phyloP scores from a whole-genome alignment of 768 basidiomycete genomes.

The Solioccasus polychromus region DNA sequence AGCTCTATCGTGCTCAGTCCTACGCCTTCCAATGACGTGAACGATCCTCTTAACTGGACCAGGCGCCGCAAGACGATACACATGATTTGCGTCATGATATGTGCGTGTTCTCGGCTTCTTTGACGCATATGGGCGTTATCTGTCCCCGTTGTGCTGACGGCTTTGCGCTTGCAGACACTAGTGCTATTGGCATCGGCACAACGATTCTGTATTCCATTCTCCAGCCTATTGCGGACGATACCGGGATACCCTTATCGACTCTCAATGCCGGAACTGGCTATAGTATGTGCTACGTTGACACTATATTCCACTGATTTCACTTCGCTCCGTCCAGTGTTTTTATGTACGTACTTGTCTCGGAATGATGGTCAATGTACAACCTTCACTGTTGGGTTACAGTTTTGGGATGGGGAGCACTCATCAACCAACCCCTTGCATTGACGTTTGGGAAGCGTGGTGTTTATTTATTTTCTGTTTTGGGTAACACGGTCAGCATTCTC shows the following conservation, averaged over 20 bases:
- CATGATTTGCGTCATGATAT: slow-evolving; percentile 16
- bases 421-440: slow-evolving; percentile 19
- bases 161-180: slow-evolving; percentile 11
- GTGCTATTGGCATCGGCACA: slow-evolving; percentile 16
- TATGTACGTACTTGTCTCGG: slow-evolving; percentile 8
- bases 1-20: slow-evolving; percentile 22
- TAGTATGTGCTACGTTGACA: slow-evolving; percentile 4
- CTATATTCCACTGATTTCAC: too few relatives aligned
- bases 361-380: neutral
- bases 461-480: slow-evolving; percentile 17
- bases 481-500: too few relatives aligned
- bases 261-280: slow-evolving; percentile 20
- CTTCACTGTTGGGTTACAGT: slow-evolving; percentile 6
- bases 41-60: slow-evolving; percentile 24
- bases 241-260: slow-evolving; percentile 18
- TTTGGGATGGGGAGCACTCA: slow-evolving; percentile 18
- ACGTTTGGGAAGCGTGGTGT: slow-evolving; percentile 20
- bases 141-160: neutral
- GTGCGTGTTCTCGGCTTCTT: slow-evolving; percentile 9
- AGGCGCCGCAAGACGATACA: slow-evolving; percentile 13
- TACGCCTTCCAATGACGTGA: slow-evolving; percentile 22
- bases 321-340: slow-evolving; percentile 13
- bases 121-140: too few relatives aligned
- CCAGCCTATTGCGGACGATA: slow-evolving; percentile 16
- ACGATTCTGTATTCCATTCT: slow-evolving; percentile 18